Conservation (phyloP, 495 filamentous ascomycete genomes). For the Hypoxylon lienhwacheense region DNA sequence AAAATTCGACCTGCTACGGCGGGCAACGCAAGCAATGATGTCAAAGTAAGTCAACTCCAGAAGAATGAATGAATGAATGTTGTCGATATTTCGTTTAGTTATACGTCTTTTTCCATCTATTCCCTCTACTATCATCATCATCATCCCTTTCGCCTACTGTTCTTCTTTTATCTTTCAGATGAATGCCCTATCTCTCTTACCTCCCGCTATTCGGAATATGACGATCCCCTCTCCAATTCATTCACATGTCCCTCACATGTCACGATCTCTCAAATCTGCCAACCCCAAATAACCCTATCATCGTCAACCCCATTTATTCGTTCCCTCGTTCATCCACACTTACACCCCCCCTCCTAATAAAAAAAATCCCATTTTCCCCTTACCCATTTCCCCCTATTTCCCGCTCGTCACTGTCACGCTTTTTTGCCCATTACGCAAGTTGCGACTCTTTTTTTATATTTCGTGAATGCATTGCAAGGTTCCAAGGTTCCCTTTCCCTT, state of each 20-base stretch:
- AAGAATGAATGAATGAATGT: neutral
- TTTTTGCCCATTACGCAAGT: constrained; percentile 12
- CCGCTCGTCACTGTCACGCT: neutral
- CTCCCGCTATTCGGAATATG: constrained; percentile 3
- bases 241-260: neutral
- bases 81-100: too few relatives aligned
- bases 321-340: neutral
- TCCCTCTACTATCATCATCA: too few relatives aligned
- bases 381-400: constrained; percentile 20
- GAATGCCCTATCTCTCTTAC: too few relatives aligned
- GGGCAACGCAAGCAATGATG: constrained; percentile 61
- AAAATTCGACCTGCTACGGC: constrained; percentile 54
- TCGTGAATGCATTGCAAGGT: constrained; percentile 17
- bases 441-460: constrained; percentile 4
- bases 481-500: constrained; percentile 24
- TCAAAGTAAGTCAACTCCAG: constrained; percentile 52
- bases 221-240: constrained; percentile 8
- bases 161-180: constrained; percentile 1
- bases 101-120: too few relatives aligned
- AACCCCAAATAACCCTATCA: neutral
- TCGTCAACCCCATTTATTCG: neutral
- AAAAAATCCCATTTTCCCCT: neutral
- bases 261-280: neutral
- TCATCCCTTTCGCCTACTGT: neutral
- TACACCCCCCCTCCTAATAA: neutral